Evolutionary conservation across 2,329 filamentous ascomycete genomes (phyloP), one percentile per base, ranked within the genome.

Genomic region (Colletotrichum horii): DNA sequence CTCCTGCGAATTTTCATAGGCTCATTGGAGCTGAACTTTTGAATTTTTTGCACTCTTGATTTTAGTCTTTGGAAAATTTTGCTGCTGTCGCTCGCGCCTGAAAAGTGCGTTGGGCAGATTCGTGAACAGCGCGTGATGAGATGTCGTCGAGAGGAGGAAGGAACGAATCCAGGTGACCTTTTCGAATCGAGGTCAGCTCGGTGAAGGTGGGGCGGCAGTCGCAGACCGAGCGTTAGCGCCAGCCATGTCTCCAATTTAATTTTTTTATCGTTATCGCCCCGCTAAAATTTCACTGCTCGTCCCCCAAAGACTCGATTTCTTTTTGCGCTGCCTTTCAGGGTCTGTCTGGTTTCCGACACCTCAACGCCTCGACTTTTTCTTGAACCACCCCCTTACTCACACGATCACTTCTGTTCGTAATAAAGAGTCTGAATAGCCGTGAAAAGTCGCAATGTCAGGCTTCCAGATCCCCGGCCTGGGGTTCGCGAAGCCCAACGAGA

Each of bases 391-490:
- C 8, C 0, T 26, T 26, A 43, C 14, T 36, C 1, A 24, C 6
- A 26, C 16, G n/a, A 36, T 38, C 3, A 4, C 14, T n/a, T 26
- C 15, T 2, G 6, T 34, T 8, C 0, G 1, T 12, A 19, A 12
- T n/a, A n/a, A 3, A 3, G 2, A 34, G 8, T 6, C 1, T 30
- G 30, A 8, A 4, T 5, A 16, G 32, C 11, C n/a, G 4, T 4
- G 12, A 26, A 3, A 19, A 30, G 1, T 24, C n/a, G 43, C 66
- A 48, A 87, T 87, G 85, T 83, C 85, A 30, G 84, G 84, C 70
- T 87, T 87, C 38, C 84, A 86, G 71, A 87, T 87, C 38, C 85
- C 85, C 34, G 85, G 85, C 69, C 80, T 87, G 19, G 85, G 85
- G 14, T 84, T 86, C 75, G 85, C 85, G 66, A 86, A 84, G 76